Conservation (phyloP, 345 rosid genomes). For the Euphorbia tirucalli region DNA sequence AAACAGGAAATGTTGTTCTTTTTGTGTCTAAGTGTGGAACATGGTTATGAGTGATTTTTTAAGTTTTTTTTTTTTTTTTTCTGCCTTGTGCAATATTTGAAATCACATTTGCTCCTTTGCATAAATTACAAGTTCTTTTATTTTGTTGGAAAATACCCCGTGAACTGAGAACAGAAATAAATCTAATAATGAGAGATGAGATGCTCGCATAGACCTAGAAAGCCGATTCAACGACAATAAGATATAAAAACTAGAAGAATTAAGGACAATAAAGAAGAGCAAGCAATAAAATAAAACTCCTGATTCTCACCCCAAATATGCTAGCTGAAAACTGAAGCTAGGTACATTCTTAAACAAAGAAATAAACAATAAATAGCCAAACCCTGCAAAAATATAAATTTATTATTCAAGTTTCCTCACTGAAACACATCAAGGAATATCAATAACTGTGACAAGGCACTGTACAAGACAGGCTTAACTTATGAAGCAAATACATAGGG, state of each 20-base stretch:
- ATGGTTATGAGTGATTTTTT: too few relatives aligned
- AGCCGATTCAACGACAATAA: neutral
- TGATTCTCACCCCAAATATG: neutral
- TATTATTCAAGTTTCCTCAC: neutral
- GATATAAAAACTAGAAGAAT: too few relatives aligned
- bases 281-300: too few relatives aligned
- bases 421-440: neutral
- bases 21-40: too few relatives aligned
- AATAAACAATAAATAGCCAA: neutral
- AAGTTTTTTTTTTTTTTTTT: too few relatives aligned
- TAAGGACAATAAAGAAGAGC: too few relatives aligned
- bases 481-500: neutral
- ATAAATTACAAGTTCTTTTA: too few relatives aligned
- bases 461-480: neutral
- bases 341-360: neutral
- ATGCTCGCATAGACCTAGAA: neutral
- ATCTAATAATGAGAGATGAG: conserved; percentile 1
- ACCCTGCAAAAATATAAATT: neutral
- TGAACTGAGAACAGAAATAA: neutral
- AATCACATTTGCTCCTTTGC: too few relatives aligned
- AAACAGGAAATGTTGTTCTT: too few relatives aligned
- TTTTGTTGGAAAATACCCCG: too few relatives aligned
- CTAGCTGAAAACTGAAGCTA: neutral
- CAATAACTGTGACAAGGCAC: neutral
- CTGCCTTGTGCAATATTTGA: too few relatives aligned